Conservation (phyloP, 495 filamentous ascomycete species). For the Bacidia rubella region DNA sequence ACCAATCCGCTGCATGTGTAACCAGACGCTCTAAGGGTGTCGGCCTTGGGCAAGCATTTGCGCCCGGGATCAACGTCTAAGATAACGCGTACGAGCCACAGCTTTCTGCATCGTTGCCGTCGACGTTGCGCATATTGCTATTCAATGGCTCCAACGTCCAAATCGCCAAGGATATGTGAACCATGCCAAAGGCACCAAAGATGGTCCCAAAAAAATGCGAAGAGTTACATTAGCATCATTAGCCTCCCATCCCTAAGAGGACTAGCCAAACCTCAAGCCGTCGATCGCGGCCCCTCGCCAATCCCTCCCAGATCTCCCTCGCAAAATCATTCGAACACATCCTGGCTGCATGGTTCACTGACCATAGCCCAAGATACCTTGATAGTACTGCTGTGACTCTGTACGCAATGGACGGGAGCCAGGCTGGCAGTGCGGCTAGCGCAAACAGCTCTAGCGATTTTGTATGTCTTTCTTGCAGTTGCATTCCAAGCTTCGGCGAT, state of each 20-base stretch:
- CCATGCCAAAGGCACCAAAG: not conserved
- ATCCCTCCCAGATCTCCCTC: not conserved
- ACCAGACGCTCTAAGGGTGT: no score
- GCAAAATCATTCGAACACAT: no score
- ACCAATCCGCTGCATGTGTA: no score
- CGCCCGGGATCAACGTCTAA: no score
- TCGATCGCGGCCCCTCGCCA: not conserved
- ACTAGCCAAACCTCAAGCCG: slow-evolving; percentile 3
- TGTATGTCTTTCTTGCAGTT: slow-evolving; percentile 36
- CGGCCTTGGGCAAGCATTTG: no score
- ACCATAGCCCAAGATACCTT: no score
- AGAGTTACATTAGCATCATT: not conserved
- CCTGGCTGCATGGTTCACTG: no score
- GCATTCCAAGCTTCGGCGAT: not conserved
- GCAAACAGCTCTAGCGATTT: slow-evolving; percentile 68
- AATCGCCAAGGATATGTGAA: not conserved
- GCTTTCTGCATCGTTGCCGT: no score
- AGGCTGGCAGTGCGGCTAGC: slow-evolving; percentile 32
- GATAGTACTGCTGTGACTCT: not conserved
- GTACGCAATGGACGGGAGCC: slow-evolving; percentile 35
- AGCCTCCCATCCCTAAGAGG: slow-evolving; percentile 2
- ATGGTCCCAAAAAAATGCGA: not conserved
- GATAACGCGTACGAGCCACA: no score
- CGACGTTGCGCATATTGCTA: not conserved
- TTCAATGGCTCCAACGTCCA: not conserved